Evolutionary conservation across 2,329 filamentous ascomycete species (phyloP), one percentile per base, ranked within the genome.

Genomic region (Fusarium globosum): DNA sequence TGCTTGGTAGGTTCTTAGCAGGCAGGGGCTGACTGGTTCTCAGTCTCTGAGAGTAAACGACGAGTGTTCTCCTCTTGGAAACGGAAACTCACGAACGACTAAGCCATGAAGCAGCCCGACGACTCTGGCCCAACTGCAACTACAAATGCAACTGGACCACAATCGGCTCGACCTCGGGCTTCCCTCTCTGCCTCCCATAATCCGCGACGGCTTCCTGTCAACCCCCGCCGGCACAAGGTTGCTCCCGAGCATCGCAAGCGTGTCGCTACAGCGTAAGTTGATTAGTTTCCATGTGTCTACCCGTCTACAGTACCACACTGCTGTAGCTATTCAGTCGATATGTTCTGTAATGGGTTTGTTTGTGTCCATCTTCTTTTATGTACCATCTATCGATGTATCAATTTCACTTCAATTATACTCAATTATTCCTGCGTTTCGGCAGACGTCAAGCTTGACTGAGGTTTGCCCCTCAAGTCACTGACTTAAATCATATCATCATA

Each of bases 201-300:
- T 43, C 74, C 74, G 36, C 79, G 83, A 61, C 82, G 86, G 60
- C 80, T 88, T 71, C 85, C 86, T 35, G 86, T 87, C 71, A 87
- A 88, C 74, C 85, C 85, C 57, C 84, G 86, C 55, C 82, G 85
- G 58, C 82, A 85, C 73, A 86, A 85, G 78, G 86, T 88, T 56
- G 77, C 83, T 30, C 81, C 83, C 8, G 85, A 85, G 52, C 78
- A 85, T 68, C 82, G 86, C 58, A 87, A 87, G 77, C 83, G 86
- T 49, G 86, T 87, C 53, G 81, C 83, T 21, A 86, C 84, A 62
- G 86, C 86, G 86, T 87, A 80, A 83, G 85, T 83, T 18, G 33
- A 42, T 60, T 60, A 55, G 52, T 53, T 58, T 53, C 56, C 42
- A 46, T 65, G n/a, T 58, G 41, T 58, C 55, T 35, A 65, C 26